Evolutionary conservation across 495 filamentous ascomycete species (phyloP).

Genomic region (Chaetomium fimeti): DNA sequence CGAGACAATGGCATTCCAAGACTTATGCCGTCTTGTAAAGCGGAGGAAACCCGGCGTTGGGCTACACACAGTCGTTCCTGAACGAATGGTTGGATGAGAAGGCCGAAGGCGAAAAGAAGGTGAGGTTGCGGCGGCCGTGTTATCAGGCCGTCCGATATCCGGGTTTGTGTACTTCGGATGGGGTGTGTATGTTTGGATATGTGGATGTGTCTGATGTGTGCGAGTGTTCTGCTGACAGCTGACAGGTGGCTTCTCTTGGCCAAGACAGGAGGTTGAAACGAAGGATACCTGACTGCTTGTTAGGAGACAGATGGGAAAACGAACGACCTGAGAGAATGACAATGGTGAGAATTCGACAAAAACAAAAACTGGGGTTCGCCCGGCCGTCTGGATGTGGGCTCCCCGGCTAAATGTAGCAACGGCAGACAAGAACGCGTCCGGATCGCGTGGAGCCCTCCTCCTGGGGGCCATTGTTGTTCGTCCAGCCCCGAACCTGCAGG

Average conservation of each 20-base stretch:
- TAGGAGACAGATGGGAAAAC: background rate
- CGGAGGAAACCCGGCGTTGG: background rate
- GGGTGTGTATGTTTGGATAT: background rate
- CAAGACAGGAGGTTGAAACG: background rate
- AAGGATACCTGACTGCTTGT: slow-evolving; percentile 3
- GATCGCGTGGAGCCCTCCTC: slow-evolving; percentile 26
- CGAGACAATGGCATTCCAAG: slow-evolving; percentile 21
- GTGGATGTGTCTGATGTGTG: no score
- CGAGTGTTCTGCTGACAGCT: background rate
- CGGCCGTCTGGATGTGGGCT: slow-evolving; percentile 21
- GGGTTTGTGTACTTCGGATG: background rate
- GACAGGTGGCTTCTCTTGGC: background rate
- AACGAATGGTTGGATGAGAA: slow-evolving; percentile 6
- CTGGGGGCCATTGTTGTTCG: slow-evolving; percentile 27
- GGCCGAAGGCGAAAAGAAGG: background rate
- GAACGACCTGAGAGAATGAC: slow-evolving; percentile 5
- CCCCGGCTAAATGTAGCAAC: slow-evolving; percentile 31
- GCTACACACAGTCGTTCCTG: background rate
- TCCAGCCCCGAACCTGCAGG: slow-evolving; percentile 23
- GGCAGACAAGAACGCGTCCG: slow-evolving; percentile 25
- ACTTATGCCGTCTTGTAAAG: slow-evolving; percentile 12
- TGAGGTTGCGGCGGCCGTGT: background rate
- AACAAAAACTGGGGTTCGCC: slow-evolving; percentile 19
- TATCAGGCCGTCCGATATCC: slow-evolving; percentile 3
- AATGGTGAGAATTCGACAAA: slow-evolving; percentile 12